A percentile compares a stretch with the other conserved stretches of the same genome.
Conservation (phyloP, 768 basidiomycete genomes). For the Tricholoma hemisulphureum region DNA sequence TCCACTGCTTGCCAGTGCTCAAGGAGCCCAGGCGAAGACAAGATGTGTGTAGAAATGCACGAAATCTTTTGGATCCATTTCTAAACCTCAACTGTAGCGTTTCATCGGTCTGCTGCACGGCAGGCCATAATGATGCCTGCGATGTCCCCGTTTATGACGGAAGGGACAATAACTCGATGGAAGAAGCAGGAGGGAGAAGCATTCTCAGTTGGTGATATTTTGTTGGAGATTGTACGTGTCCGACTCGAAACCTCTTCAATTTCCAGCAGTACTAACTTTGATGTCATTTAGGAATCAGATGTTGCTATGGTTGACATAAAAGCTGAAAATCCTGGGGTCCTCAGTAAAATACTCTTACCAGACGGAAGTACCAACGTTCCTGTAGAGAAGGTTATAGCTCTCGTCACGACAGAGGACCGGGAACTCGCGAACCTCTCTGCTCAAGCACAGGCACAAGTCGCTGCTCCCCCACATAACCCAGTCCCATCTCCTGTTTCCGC, state of each 20-base stretch:
- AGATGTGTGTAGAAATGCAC: slow-evolving; percentile 22
- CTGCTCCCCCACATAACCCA: slow-evolving; percentile 25
- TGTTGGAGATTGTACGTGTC: slow-evolving; percentile 73
- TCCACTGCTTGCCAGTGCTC: slow-evolving; percentile 24
- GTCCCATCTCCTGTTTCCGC: slow-evolving; percentile 23
- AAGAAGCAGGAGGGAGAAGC: slow-evolving; percentile 75
- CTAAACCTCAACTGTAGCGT: slow-evolving; percentile 20
- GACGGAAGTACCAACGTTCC: slow-evolving; percentile 62
- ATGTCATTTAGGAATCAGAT: slow-evolving; percentile 60
- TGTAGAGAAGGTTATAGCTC: slow-evolving; percentile 55
- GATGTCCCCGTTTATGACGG: slow-evolving; percentile 88
- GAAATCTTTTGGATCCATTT: background rate
- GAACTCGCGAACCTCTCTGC: slow-evolving; percentile 26
- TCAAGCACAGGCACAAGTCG: slow-evolving; percentile 16
- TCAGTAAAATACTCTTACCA: slow-evolving; percentile 81
- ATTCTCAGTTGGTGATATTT: slow-evolving; percentile 68
- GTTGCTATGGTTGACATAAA: slow-evolving; percentile 84
- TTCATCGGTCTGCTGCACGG: slow-evolving; percentile 33
- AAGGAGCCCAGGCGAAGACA: slow-evolving; percentile 23
- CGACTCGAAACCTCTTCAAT: background rate
- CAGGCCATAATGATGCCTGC: slow-evolving; percentile 69
- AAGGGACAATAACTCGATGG: slow-evolving; percentile 79
- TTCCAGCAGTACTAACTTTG: background rate
- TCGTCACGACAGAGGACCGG: slow-evolving; percentile 63
- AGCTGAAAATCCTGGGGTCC: slow-evolving; percentile 83